A percentile compares a stretch with the other conserved stretches of the same genome.
Conservation (phyloP, 2,329 filamentous ascomycete species). For the Paraphaeosphaeria minitans region DNA sequence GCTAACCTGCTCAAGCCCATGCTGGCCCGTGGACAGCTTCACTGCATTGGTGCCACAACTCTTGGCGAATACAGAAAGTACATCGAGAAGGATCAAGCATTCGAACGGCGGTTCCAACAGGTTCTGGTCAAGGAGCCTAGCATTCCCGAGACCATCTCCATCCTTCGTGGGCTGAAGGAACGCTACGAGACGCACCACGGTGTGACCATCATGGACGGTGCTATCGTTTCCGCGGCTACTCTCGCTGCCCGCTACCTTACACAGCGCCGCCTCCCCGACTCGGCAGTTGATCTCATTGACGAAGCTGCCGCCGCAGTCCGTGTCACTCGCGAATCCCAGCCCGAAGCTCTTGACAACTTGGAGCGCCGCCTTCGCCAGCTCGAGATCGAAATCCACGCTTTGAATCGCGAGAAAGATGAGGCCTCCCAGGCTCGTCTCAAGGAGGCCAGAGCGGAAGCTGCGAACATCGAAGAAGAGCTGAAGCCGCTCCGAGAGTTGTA, state of each 20-base stretch:
- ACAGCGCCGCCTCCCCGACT: slow-evolving; percentile 87
- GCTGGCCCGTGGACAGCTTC: slow-evolving; percentile 93
- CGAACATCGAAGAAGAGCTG: slow-evolving; percentile 92
- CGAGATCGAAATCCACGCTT: slow-evolving; percentile 95
- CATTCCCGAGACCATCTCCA: slow-evolving; percentile 89
- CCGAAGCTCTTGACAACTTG: slow-evolving; percentile 91
- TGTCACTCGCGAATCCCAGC: slow-evolving; percentile 93
- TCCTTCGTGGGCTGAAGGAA: slow-evolving; percentile 97
- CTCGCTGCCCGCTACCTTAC: slow-evolving; percentile 94
- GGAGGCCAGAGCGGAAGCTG: slow-evolving; percentile 85
- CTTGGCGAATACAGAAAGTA: slow-evolving; percentile 97
- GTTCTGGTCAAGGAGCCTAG: slow-evolving; percentile 94
- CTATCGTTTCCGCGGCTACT: slow-evolving; percentile 88
- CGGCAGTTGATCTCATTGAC: slow-evolving; percentile 93
- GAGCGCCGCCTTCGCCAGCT: slow-evolving; percentile 89
- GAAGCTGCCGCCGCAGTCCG: slow-evolving; percentile 96
- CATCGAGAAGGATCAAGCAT: slow-evolving; percentile 97
- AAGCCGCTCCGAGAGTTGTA: slow-evolving; percentile 94
- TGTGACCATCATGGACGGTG: slow-evolving; percentile 93
- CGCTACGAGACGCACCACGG: slow-evolving; percentile 98
- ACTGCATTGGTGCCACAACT: slow-evolving; percentile 97
- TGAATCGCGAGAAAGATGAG: slow-evolving; percentile 92
- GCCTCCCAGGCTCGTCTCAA: slow-evolving; percentile 83
- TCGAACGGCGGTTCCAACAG: slow-evolving; percentile 98
- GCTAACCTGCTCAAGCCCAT: slow-evolving; percentile 98